Evolutionary conservation across 257 asterid species (phyloP).

Genomic region (Capsicum pubescens): DNA sequence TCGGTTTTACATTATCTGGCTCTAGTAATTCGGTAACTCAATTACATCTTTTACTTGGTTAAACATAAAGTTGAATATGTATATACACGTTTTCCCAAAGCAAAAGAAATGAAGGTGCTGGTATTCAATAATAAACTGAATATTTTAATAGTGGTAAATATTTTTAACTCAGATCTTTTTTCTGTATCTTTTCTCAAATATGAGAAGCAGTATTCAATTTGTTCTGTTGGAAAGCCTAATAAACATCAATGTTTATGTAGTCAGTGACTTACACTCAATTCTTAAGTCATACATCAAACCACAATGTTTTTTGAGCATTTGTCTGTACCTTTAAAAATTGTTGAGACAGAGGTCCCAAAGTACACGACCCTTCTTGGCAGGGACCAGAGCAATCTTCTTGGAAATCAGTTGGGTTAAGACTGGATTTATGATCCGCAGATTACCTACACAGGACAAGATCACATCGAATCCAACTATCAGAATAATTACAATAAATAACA

Average conservation of each 20-base stretch:
- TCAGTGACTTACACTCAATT: conserved; percentile 37
- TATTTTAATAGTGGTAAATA: neutral
- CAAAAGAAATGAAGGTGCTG: neutral
- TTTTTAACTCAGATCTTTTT: conserved; percentile 18
- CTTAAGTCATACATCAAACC: conserved; percentile 27
- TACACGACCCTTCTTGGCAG: conserved; percentile 78
- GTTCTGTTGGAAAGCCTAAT: conserved; percentile 77
- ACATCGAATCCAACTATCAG: conserved; percentile 15
- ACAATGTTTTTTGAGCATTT: conserved; percentile 7
- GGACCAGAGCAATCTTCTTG: conserved; percentile 76
- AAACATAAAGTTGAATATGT: conserved; percentile 8
- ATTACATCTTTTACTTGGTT: conserved; percentile 4
- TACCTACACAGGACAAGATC: conserved; percentile 54
- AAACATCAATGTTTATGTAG: conserved; percentile 37
- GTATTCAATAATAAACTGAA: neutral
- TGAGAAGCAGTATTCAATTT: conserved; percentile 59
- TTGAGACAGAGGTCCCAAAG: conserved; percentile 88
- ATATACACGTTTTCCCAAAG: neutral
- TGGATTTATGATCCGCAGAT: conserved; percentile 87
- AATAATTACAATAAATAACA: neutral
- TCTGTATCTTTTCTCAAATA: neutral
- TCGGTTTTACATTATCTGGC: neutral
- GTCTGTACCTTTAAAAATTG: conserved; percentile 78
- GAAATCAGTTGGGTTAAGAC: conserved; percentile 71
- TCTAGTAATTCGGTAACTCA: neutral